Conservation (phyloP, 371 early-diverging fungal genomes). For the Dinochytrium kinnereticum region DNA sequence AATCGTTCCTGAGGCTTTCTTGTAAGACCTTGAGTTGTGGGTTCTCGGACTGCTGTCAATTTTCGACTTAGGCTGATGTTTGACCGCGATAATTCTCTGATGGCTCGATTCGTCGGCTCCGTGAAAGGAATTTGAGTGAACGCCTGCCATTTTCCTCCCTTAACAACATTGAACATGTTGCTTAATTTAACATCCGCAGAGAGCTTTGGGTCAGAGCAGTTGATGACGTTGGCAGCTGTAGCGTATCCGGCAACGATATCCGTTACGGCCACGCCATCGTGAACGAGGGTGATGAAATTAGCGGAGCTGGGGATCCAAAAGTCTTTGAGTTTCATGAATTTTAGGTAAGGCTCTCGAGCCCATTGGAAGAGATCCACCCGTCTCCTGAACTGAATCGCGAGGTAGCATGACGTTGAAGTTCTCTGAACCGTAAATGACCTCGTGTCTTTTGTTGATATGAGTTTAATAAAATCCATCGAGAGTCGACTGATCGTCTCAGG, state of each 20-base stretch:
- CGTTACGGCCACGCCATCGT: slow-evolving; percentile 56
- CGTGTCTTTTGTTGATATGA: slow-evolving; percentile 55
- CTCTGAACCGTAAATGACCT: slow-evolving; percentile 50
- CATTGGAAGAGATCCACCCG: slow-evolving; percentile 62
- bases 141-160: slow-evolving; percentile 48
- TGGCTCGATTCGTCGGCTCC: slow-evolving; percentile 44
- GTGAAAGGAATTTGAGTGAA: slow-evolving; percentile 60
- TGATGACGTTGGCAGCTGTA: background rate
- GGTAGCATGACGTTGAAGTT: slow-evolving; percentile 55
- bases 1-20: background rate
- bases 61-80: no score
- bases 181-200: background rate
- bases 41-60: no score
- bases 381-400: slow-evolving; percentile 51
- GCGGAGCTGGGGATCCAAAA: slow-evolving; percentile 67
- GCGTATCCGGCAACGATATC: slow-evolving; percentile 37
- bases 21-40: background rate
- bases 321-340: slow-evolving; percentile 64
- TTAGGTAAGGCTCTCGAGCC: slow-evolving; percentile 64
- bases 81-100: no score
- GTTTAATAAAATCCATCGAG: slow-evolving; percentile 57
- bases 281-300: slow-evolving; percentile 51
- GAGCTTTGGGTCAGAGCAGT: no score
- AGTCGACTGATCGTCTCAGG: slow-evolving; percentile 14
- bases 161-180: background rate